Evolutionary conservation across 2,329 filamentous ascomycete genomes (phyloP).

Genomic region (Monosporascus sp.): DNA sequence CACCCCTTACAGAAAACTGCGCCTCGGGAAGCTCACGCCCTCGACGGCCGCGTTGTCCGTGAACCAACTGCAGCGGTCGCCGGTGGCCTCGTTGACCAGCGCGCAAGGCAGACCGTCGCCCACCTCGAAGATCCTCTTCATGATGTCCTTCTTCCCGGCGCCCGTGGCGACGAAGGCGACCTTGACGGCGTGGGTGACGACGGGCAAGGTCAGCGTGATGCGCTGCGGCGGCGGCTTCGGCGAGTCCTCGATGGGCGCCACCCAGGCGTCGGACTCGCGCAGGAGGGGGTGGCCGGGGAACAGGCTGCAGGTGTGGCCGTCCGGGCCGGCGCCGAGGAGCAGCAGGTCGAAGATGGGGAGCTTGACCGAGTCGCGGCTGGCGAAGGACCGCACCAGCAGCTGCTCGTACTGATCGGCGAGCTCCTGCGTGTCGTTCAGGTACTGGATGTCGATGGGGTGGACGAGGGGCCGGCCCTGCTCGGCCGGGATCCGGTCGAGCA

Average conservation of each 20-base stretch:
- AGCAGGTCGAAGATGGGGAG: slow-evolving; percentile 93
- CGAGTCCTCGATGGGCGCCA: slow-evolving; percentile 84
- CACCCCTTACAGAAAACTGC: slow-evolving; percentile 49
- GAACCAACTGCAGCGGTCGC: slow-evolving; percentile 92
- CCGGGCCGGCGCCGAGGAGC: slow-evolving; percentile 87
- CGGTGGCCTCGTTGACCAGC: slow-evolving; percentile 77
- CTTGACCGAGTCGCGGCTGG: slow-evolving; percentile 87
- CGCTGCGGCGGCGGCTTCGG: slow-evolving; percentile 89
- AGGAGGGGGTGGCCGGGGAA: slow-evolving; percentile 88
- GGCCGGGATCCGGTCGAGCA: slow-evolving; percentile 80
- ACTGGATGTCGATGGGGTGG: slow-evolving; percentile 65
- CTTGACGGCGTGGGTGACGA: slow-evolving; percentile 79
- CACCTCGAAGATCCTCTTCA: slow-evolving; percentile 90
- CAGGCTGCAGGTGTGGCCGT: slow-evolving; percentile 94
- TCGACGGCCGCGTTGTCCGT: slow-evolving; percentile 82
- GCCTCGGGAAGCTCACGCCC: slow-evolving; percentile 75
- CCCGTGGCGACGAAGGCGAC: slow-evolving; percentile 92
- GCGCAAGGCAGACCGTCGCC: slow-evolving; percentile 77
- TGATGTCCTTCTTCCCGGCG: slow-evolving; percentile 79
- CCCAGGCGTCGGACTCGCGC: slow-evolving; percentile 85
- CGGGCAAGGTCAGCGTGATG: slow-evolving; percentile 88
- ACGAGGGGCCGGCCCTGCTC: slow-evolving; percentile 63
- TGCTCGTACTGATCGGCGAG: slow-evolving; percentile 93
- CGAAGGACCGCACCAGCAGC: slow-evolving; percentile 77
- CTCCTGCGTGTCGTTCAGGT: slow-evolving; percentile 77